A percentile compares a stretch with the other conserved stretches of the same genome.
phyloP scores from a whole-genome alignment of 805 yeast species.

The Metschnikowia dekortorum region DNA sequence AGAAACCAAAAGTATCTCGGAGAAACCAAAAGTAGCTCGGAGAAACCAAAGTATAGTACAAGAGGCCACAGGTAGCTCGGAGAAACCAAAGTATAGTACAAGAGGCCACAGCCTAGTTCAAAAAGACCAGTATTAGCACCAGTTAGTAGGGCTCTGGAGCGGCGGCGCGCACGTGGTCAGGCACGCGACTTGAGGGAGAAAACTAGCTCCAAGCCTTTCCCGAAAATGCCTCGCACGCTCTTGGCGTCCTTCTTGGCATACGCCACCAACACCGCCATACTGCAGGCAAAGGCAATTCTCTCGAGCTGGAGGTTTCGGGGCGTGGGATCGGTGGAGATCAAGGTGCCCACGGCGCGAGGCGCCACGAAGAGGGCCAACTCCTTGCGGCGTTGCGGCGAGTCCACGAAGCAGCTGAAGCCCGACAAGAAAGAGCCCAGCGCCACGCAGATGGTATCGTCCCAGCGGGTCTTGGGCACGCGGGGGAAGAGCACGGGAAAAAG shows the following conservation, averaged over 20 bases:
- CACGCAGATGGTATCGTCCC: constrained; percentile 39
- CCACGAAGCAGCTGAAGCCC: constrained; percentile 41
- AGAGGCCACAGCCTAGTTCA: no score
- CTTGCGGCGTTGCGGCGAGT: constrained; percentile 37
- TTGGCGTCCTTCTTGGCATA: constrained; percentile 25
- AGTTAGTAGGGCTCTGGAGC: no score
- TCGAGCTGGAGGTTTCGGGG: constrained; percentile 25
- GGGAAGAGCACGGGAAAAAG: constrained; percentile 39
- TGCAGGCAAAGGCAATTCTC: constrained; percentile 27
- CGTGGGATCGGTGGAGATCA: constrained; percentile 25
- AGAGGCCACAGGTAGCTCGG: no score
- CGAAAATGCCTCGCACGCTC: constrained; percentile 35
- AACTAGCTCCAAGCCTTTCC: constrained; percentile 26
- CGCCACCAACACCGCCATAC: constrained; percentile 36
- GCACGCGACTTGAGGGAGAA: constrained; percentile 7
- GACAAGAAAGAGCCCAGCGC: constrained; percentile 36
- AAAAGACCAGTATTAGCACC: no score
- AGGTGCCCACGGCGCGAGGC: constrained; percentile 35
- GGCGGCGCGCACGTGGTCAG: neutral
- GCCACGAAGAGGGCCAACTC: constrained; percentile 48
- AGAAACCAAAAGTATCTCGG: no score
- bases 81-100: no score
- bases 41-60: no score
- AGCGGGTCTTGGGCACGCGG: constrained; percentile 24
- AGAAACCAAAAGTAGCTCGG: no score